These are phyloP conservation scores for Boletus subparvulus DNA, from an alignment of 768 basidiomycete species.

Conservation along the genomic window DNA sequence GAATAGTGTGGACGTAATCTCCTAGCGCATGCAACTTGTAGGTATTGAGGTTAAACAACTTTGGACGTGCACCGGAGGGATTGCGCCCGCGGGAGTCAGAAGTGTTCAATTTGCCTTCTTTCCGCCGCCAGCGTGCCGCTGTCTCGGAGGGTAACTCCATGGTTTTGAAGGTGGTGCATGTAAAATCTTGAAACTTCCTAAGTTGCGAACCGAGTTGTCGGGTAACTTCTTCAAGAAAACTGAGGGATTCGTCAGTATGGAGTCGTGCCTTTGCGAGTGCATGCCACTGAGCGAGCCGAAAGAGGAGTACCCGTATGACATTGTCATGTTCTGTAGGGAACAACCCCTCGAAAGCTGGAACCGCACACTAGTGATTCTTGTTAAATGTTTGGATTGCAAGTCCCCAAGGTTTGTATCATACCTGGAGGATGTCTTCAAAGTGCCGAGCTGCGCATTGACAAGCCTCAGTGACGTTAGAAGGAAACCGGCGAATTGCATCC, in stretches of 20 bases:
- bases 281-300: constrained; percentile 12
- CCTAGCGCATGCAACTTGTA: not conserved
- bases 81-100: no score
- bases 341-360: constrained; percentile 41
- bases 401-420: not conserved
- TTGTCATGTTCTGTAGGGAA: constrained; percentile 27
- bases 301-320: constrained; percentile 14
- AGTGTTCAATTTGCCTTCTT: not conserved
- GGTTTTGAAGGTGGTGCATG: not conserved
- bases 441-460: constrained; percentile 26
- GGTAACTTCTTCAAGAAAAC: not conserved
- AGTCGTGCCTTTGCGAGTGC: constrained; percentile 18
- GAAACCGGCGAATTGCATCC: constrained; percentile 37
- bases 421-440: constrained; percentile 18
- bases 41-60: not conserved
- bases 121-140: not conserved
- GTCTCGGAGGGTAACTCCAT: not conserved
- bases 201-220: not conserved
- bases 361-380: constrained; percentile 17
- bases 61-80: not conserved
- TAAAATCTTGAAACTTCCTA: not conserved
- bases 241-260: constrained; percentile 32
- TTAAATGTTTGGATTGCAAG: no score
- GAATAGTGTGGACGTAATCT: not conserved
- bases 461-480: constrained; percentile 37